Conservation (phyloP, 1,284 basidiomycete genomes). For the Cronartium quercuum region DNA sequence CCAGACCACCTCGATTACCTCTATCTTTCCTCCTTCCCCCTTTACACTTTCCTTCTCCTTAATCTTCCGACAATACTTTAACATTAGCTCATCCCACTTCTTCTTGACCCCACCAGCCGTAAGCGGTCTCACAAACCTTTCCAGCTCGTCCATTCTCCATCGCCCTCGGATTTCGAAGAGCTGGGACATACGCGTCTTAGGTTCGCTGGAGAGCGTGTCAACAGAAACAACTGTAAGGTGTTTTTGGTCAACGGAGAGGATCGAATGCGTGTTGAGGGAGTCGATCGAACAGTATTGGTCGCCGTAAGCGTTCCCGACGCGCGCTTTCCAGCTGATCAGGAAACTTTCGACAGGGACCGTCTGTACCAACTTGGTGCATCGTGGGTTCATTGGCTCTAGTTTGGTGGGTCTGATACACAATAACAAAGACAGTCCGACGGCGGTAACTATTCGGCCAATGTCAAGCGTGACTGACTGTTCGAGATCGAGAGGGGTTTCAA, state of each 20-base stretch:
- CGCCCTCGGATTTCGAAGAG: constrained; percentile 21
- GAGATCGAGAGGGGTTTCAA: not conserved
- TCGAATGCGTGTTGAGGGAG: constrained; percentile 27
- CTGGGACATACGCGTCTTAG: constrained; percentile 22
- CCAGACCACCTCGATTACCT: constrained; percentile 16
- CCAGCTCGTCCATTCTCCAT: constrained; percentile 31
- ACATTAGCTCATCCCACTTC: constrained; percentile 29
- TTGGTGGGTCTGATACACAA: constrained; percentile 21
- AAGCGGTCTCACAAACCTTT: constrained; percentile 20
- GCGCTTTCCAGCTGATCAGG: constrained; percentile 12
- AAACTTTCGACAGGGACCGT: constrained; percentile 10
- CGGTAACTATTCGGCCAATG: constrained; percentile 5
- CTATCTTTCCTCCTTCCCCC: not conserved
- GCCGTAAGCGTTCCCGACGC: not conserved
- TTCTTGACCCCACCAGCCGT: constrained; percentile 31
- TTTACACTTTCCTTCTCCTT: constrained; percentile 11
- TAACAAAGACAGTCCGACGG: constrained; percentile 23
- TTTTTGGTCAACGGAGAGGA: constrained; percentile 16
- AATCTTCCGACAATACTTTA: constrained; percentile 38
- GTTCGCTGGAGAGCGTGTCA: constrained; percentile 29
- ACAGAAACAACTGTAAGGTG: constrained; percentile 21
- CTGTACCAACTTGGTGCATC: constrained; percentile 11
- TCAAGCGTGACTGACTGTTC: constrained; percentile 2
- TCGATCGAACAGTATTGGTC: constrained; percentile 7
- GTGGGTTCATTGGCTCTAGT: constrained; percentile 13